Base-by-base conservation (phyloP, 768 basidiomycete genomes). In the Termitomyces eurrhizus region DNA sequence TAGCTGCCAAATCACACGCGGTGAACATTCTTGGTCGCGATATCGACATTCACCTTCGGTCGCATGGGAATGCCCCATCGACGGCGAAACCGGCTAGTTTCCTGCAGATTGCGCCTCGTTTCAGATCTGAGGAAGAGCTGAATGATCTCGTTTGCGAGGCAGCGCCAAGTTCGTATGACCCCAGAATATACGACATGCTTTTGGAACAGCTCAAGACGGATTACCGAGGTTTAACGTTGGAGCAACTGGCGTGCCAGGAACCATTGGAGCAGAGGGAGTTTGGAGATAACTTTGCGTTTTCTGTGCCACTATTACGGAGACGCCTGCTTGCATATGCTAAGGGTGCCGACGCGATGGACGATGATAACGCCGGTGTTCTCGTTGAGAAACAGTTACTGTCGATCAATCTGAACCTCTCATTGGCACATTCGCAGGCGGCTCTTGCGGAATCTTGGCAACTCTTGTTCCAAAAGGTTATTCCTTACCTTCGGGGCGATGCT, bases 361-460 rank as follows among this genome's bases (percentile, higher is more conserved):
- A 75, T 0, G 77, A 79, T 6, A 75, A 72, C 12, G 72, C 77
- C 0, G 80, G 84, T 12, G 74, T 74, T 5, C 74, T 84, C 13
- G 81, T 85, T 14, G 83, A 90, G 64, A 83, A 80, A 52, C 79
- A 81, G 37, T 74, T 93, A 3, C 77, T 83, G 52, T 85, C 87
- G 1, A 85, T 95, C 70, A 97, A 97, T 71, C 80, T 94, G 64
- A 95, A 95, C 69, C 81, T 95, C 52, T 95, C 93, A 1, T 76
- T 97, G 42, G 78, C 90, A 24, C 89, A 96, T 66, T 81, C 90
- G 0, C 91, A 95, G 70, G 83, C 83, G 2, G 76, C 84, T 2
- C 78, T 93, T 49, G 83, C 89, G 0, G 85, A 90, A 59, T 83
- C 93, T 4, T 96, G 92, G 92, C 85, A 87, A 54, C 78, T 80